Evolutionary conservation across 352 stramenopile genomes (phyloP).

Genomic region (Pythium inflatum): DNA sequence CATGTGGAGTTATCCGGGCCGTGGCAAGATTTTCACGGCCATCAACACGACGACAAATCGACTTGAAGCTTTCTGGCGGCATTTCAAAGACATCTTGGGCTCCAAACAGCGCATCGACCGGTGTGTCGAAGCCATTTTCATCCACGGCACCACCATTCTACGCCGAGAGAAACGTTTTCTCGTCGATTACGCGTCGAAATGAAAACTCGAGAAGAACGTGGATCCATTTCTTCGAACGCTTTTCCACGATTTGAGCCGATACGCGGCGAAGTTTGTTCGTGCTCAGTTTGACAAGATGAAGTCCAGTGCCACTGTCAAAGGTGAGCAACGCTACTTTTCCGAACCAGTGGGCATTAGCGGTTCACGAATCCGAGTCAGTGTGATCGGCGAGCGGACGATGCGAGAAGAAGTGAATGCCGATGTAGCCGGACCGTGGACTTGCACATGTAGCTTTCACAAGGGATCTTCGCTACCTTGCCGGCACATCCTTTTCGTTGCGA

Average conservation of each 20-base stretch:
- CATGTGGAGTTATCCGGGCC: constrained; percentile 14
- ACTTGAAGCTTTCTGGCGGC: constrained; percentile 17
- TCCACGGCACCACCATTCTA: not conserved
- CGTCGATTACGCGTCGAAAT: too few species aligned
- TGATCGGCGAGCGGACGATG: not conserved
- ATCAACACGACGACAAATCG: constrained; percentile 22
- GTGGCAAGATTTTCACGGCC: constrained; percentile 14
- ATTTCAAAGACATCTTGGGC: constrained; percentile 1
- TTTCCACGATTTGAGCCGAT: too few species aligned
- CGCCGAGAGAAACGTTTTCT: constrained; percentile 5
- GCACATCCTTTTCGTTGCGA: not conserved
- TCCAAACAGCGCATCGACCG: constrained; percentile 11
- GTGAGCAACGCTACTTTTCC: too few species aligned
- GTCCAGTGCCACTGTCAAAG: too few species aligned
- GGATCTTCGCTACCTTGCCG: not conserved
- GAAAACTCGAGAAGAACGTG: too few species aligned
- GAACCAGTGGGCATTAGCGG: too few species aligned
- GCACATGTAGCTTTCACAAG: not conserved
- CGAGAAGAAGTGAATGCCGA: too few species aligned
- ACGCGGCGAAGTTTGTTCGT: too few species aligned
- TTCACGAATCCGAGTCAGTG: too few species aligned
- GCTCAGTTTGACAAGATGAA: too few species aligned
- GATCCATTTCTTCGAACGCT: too few species aligned
- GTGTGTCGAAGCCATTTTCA: constrained; percentile 13
- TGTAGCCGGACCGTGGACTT: too few species aligned